phyloP scores from a whole-genome alignment of 148 eudicot species.

The Rhododendron griersonianum region DNA sequence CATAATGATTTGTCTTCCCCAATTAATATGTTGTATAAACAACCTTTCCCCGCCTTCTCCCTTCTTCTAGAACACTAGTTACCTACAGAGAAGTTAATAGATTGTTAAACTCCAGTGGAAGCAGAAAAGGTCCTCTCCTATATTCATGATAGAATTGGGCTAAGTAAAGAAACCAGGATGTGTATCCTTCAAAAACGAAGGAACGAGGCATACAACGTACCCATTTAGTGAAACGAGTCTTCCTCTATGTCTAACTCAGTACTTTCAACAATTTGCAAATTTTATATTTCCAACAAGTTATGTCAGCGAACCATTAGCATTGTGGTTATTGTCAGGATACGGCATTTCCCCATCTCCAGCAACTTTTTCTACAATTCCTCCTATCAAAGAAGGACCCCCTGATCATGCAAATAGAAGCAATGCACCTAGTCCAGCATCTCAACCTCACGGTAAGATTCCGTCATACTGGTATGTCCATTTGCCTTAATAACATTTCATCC shows the following conservation, averaged over 20 bases:
- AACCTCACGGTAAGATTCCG: conserved; percentile 19
- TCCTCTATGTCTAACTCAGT: background rate
- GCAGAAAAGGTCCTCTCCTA: background rate
- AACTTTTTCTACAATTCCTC: conserved; percentile 8
- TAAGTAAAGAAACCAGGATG: background rate
- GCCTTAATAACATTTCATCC: background rate
- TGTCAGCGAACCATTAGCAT: background rate
- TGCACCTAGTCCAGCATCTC: conserved; percentile 23
- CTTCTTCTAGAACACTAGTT: background rate
- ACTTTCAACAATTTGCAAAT: background rate
- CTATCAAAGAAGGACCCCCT: conserved; percentile 15
- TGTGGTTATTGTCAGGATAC: conserved; percentile 16
- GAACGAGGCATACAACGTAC: background rate
- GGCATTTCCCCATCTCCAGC: conserved; percentile 17
- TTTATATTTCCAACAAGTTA: background rate
- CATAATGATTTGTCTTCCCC: background rate
- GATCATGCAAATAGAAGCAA: conserved; percentile 5
- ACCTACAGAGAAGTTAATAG: background rate
- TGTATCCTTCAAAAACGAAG: background rate
- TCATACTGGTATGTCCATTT: background rate
- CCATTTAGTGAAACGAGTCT: background rate
- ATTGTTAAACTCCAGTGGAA: background rate
- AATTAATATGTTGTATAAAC: background rate
- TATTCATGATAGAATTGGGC: background rate
- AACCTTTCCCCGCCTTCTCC: background rate